Conservation (phyloP, 768 basidiomycete species). For the Hortiboletus flavorubellus region DNA sequence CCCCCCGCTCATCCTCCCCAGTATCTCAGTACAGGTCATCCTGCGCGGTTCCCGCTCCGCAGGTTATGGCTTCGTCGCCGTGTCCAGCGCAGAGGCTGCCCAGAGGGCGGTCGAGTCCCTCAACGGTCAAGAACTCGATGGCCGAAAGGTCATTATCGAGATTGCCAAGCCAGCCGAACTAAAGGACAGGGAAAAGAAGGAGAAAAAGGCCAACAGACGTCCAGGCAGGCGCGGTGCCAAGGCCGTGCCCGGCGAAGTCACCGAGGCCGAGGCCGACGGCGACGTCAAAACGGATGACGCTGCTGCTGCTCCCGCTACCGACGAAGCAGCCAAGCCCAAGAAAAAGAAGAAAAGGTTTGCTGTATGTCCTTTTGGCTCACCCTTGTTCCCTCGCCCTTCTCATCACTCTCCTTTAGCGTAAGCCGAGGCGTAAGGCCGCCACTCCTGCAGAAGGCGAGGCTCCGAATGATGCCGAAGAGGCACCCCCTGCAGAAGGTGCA, state of each 20-base stretch:
- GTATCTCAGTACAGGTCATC: constrained; percentile 83
- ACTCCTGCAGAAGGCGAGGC: constrained; percentile 33
- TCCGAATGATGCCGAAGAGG: constrained; percentile 28
- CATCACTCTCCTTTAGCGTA: constrained; percentile 44
- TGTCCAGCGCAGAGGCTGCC: constrained; percentile 76
- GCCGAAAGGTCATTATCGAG: constrained; percentile 86
- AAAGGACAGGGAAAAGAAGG: constrained; percentile 77
- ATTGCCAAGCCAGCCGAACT: constrained; percentile 88
- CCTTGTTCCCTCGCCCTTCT: neutral
- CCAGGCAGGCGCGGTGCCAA: constrained; percentile 84
- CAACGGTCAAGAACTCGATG: constrained; percentile 86
- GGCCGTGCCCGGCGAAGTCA: constrained; percentile 85
- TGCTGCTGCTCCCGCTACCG: constrained; percentile 45
- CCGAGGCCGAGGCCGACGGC: constrained; percentile 86
- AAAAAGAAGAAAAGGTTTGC: constrained; percentile 76
- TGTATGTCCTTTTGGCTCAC: constrained; percentile 35
- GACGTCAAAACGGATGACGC: constrained; percentile 60
- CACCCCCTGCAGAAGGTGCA: constrained; percentile 36
- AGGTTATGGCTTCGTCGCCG: constrained; percentile 91
- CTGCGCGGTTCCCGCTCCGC: constrained; percentile 81
- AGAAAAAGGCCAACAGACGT: constrained; percentile 75
- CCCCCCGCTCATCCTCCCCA: constrained; percentile 31
- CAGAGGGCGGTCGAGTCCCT: constrained; percentile 83
- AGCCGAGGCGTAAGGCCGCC: constrained; percentile 41
- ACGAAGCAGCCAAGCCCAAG: constrained; percentile 62